phyloP scores from a whole-genome alignment of 306 rosid species.

The Acacia confusa region DNA sequence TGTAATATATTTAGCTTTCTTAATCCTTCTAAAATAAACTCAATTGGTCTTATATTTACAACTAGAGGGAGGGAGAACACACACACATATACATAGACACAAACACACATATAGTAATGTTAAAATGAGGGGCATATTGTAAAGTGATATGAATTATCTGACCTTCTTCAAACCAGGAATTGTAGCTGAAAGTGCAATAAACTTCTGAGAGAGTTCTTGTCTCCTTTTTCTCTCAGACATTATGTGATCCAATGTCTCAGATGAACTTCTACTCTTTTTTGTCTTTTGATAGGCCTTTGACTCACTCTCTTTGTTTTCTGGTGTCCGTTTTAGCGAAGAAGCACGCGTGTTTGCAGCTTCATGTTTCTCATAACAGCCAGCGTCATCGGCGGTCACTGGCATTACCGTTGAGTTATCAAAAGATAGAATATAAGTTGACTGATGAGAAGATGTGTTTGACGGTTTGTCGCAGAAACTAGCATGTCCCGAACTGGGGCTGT shows the following conservation, averaged over 20 bases:
- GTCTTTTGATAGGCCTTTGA: conserved; percentile 8
- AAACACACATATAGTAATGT: too few species aligned
- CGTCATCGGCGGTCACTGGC: not conserved
- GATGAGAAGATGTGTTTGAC: not conserved
- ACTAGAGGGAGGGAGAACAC: accelerated
- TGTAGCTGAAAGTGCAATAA: conserved; percentile 36
- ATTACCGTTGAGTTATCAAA: not conserved
- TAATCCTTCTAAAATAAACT: too few species aligned
- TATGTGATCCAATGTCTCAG: conserved; percentile 22
- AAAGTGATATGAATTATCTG: not conserved
- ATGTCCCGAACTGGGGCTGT: not conserved
- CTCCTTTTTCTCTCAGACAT: conserved; percentile 38
- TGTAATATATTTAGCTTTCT: too few species aligned
- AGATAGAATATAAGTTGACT: conserved; percentile 15
- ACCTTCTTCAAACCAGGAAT: conserved; percentile 42
- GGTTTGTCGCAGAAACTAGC: not conserved
- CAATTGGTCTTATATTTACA: too few species aligned
- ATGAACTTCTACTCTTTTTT: conserved; percentile 22
- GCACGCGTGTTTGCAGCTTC: not conserved
- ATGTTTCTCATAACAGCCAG: not conserved
- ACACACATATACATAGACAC: too few species aligned
- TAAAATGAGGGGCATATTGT: not conserved
- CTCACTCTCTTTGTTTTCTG: not conserved
- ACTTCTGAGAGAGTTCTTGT: conserved; percentile 31
- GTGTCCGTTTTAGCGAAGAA: not conserved